Percentiles rank a stretch among this genome's conserved stretches.
Conservation (phyloP, 1,284 basidiomycete genomes). For the Cutaneotrichosporon mucoides region DNA sequence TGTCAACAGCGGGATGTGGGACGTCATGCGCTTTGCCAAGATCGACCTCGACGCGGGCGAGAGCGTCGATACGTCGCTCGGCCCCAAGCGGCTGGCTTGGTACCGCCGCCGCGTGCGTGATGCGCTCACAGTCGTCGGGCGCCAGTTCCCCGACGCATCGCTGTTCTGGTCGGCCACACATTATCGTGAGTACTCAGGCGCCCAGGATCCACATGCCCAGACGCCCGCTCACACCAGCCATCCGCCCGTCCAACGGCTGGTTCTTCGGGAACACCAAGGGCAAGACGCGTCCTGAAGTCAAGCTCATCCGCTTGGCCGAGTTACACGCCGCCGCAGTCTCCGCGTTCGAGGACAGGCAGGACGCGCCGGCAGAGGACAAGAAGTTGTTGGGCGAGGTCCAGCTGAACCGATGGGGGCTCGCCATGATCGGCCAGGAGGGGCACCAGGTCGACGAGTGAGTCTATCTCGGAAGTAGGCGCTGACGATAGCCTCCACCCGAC, state of each 20-base stretch:
- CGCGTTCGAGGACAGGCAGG: constrained; percentile 7
- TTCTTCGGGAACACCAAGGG: constrained; percentile 12
- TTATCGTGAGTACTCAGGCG: constrained; percentile 24
- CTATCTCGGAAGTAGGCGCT: no score
- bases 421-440: constrained; percentile 16
- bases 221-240: background rate
- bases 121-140: constrained; percentile 4
- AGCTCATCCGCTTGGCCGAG: constrained; percentile 13
- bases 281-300: background rate
- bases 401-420: constrained; percentile 15
- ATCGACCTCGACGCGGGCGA: constrained; percentile 9
- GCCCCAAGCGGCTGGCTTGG: constrained; percentile 8
- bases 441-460: constrained; percentile 21
- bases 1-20: constrained; percentile 21
- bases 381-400: background rate
- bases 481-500: constrained; percentile 12
- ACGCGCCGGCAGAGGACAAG: background rate
- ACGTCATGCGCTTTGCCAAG: constrained; percentile 15
- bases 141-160: constrained; percentile 11
- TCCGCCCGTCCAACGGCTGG: constrained; percentile 13
- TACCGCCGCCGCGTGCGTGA: constrained; percentile 16
- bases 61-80: background rate
- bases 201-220: no score
- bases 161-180: constrained; percentile 19
- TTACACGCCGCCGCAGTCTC: constrained; percentile 15